phyloP scores from a whole-genome alignment of 2,329 filamentous ascomycete species.

The Apiospora aurea region DNA sequence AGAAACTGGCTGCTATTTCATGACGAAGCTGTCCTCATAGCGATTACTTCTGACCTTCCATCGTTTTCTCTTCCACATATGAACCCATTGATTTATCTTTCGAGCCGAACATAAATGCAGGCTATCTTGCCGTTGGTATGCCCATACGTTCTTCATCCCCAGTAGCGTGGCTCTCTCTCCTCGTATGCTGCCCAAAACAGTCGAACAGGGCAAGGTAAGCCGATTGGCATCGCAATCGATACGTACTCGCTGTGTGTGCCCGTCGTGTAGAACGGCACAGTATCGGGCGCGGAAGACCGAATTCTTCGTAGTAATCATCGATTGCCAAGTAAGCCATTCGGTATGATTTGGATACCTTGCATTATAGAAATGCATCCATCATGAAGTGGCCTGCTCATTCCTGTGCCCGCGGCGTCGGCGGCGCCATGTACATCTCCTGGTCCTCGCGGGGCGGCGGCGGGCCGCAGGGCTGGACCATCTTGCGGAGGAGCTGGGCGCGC shows the following conservation, averaged over 20 bases:
- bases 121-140: not conserved
- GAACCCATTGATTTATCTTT: not conserved
- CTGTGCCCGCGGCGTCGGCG: not conserved
- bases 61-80: not conserved
- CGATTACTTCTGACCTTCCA: not conserved
- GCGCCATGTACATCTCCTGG: slow-evolving; percentile 41
- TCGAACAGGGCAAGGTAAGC: not conserved
- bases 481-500: slow-evolving; percentile 80
- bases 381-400: not conserved
- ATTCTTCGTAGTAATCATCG: not conserved
- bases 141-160: not conserved
- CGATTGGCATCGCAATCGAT: not conserved
- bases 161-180: not conserved
- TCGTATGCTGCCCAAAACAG: not conserved
- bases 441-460: slow-evolving; percentile 65
- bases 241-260: not conserved
- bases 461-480: slow-evolving; percentile 71
- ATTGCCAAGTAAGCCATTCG: not conserved
- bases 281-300: not conserved
- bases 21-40: not conserved
- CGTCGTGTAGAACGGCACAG: too few relatives aligned
- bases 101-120: not conserved
- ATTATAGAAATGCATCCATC: not conserved
- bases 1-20: not conserved
- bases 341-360: not conserved